Percentiles rank a stretch among this genome's conserved stretches.
phyloP scores from a whole-genome alignment of 2,329 filamentous ascomycete species.

The Samsoniella hepiali region DNA sequence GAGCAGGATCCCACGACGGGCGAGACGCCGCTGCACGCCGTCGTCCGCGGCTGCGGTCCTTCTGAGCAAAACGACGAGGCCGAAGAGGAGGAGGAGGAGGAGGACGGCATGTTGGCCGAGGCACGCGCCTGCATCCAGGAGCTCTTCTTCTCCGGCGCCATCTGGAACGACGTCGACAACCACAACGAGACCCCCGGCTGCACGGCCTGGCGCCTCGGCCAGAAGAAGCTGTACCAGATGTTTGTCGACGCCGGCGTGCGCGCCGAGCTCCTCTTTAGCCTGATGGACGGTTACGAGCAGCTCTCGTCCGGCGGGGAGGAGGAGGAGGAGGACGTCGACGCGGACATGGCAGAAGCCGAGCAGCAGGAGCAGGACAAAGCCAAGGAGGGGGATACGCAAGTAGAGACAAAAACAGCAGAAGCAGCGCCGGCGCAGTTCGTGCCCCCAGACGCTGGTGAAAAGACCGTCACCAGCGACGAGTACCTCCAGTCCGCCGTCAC shows the following conservation, averaged over 20 bases:
- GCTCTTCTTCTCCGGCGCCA: slow-evolving; percentile 82
- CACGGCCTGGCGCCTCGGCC: slow-evolving; percentile 67
- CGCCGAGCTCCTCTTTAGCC: slow-evolving; percentile 79
- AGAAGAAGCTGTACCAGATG: slow-evolving; percentile 69
- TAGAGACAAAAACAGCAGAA: not conserved
- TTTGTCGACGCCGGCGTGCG: slow-evolving; percentile 88
- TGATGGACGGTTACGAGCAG: slow-evolving; percentile 78
- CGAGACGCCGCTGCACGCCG: slow-evolving; percentile 84
- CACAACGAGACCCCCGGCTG: slow-evolving; percentile 91
- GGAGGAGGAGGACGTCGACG: slow-evolving; percentile 48
- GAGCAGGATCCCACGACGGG: slow-evolving; percentile 82
- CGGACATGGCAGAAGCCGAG: slow-evolving; percentile 34
- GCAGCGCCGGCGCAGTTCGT: slow-evolving; percentile 28
- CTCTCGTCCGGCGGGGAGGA: slow-evolving; percentile 57
- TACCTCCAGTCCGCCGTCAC: slow-evolving; percentile 67
- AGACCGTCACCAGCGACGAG: slow-evolving; percentile 58
- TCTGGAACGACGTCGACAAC: slow-evolving; percentile 93
- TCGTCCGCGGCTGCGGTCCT: slow-evolving; percentile 71
- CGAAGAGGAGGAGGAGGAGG: slow-evolving; percentile 30
- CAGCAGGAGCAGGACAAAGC: slow-evolving; percentile 28
- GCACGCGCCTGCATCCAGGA: slow-evolving; percentile 68
- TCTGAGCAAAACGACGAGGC: slow-evolving; percentile 22
- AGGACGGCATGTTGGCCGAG: slow-evolving; percentile 49
- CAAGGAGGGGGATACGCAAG: not conserved
- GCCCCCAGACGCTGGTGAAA: slow-evolving; percentile 37